Conservation (phyloP, 2,329 filamentous ascomycete species). For the Phyllosticta citriasiana region DNA sequence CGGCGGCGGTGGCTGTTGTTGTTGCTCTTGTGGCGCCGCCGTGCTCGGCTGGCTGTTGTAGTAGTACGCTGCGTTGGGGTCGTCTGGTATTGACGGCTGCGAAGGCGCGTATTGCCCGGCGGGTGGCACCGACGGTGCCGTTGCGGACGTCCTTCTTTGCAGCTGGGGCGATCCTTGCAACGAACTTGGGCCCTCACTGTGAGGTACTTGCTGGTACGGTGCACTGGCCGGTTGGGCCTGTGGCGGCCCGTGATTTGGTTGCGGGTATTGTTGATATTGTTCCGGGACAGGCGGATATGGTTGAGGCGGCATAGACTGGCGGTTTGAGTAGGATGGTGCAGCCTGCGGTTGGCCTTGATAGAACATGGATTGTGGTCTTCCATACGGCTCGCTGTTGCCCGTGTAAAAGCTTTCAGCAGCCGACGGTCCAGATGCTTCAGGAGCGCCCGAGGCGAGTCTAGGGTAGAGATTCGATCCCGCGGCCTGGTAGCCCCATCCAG, state of each 20-base stretch:
- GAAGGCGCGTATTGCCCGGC: conserved; percentile 21
- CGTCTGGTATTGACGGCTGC: conserved; percentile 26
- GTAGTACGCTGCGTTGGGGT: conserved; percentile 19
- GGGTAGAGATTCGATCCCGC: conserved; percentile 57
- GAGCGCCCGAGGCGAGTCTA: conserved; percentile 39
- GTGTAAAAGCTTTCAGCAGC: conserved; percentile 76
- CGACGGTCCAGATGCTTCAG: conserved; percentile 30
- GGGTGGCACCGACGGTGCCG: conserved; percentile 25
- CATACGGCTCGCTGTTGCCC: conserved; percentile 46
- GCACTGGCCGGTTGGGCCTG: conserved; percentile 17
- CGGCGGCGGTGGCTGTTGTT: conserved; percentile 5
- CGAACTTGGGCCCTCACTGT: conserved; percentile 21
- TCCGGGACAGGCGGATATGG: conserved; percentile 19
- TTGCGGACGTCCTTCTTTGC: conserved; percentile 24
- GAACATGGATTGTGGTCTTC: conserved; percentile 43
- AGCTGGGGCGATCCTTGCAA: conserved; percentile 30
- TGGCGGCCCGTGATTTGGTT: conserved; percentile 19
- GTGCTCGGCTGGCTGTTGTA: conserved; percentile 7
- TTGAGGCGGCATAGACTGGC: conserved; percentile 19
- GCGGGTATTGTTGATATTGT: conserved; percentile 24
- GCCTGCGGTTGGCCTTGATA: conserved; percentile 36
- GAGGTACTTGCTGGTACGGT: conserved; percentile 20
- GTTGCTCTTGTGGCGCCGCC: conserved; percentile 13
- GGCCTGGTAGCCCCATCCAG: conserved; percentile 30
- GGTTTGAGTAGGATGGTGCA: conserved; percentile 25